Conservation (phyloP, 2,329 filamentous ascomycete genomes). For the Cladosporium sphaerospermum region DNA sequence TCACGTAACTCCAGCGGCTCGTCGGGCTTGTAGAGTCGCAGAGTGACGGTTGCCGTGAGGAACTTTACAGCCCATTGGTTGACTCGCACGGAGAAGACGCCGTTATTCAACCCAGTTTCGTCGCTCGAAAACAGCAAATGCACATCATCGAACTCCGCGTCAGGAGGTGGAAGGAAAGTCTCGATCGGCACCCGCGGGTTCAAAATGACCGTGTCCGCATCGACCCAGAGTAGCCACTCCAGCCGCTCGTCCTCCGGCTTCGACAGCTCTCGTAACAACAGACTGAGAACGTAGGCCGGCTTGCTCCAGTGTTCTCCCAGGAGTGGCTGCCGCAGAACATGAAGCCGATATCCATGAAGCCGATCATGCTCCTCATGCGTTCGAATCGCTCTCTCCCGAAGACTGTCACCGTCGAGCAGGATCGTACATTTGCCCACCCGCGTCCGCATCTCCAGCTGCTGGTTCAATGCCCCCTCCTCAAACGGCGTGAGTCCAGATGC, state of each 20-base stretch:
- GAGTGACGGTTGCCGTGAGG: constrained; percentile 35
- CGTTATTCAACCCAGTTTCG: constrained; percentile 39
- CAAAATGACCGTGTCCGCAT: constrained; percentile 40
- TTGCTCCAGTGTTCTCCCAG: constrained; percentile 42
- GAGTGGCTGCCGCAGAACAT: constrained; percentile 37
- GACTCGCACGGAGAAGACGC: constrained; percentile 38
- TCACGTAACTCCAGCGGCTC: constrained; percentile 33
- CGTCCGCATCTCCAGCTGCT: constrained; percentile 26
- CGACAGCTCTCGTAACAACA: constrained; percentile 34
- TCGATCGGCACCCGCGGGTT: constrained; percentile 38
- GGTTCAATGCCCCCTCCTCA: constrained; percentile 20
- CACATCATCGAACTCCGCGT: constrained; percentile 29
- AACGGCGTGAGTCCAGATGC: not conserved
- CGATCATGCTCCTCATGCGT: constrained; percentile 38
- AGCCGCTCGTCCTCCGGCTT: constrained; percentile 35
- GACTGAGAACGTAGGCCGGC: constrained; percentile 37
- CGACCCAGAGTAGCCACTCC: constrained; percentile 41
- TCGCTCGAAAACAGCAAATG: constrained; percentile 35
- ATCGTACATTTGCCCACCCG: constrained; percentile 36
- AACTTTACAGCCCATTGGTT: constrained; percentile 35
- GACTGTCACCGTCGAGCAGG: constrained; percentile 32
- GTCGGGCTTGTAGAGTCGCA: constrained; percentile 34
- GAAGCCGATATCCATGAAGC: constrained; percentile 37
- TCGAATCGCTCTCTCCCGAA: constrained; percentile 37
- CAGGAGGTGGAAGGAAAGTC: constrained; percentile 34